Conservation (phyloP, 1,139 yeast genomes). For the Torulaspora pretoriensis region DNA sequence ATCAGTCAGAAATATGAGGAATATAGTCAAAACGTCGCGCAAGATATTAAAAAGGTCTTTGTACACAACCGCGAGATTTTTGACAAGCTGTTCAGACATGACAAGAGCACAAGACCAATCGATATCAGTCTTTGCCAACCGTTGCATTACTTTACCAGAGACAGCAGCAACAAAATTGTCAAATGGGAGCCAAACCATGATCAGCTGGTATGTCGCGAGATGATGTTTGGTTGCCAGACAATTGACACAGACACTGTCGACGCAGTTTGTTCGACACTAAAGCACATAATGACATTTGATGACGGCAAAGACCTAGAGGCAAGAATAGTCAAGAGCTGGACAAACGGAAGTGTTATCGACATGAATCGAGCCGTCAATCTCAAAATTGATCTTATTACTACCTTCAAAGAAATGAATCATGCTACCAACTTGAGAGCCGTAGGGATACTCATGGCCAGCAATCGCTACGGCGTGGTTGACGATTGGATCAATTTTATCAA, state of each 20-base stretch:
- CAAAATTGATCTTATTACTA: slow-evolving; percentile 18
- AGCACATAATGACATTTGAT: slow-evolving; percentile 1
- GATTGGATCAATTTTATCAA: slow-evolving; percentile 32
- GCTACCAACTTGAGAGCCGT: slow-evolving; percentile 5
- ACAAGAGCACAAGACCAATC: neutral
- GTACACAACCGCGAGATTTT: neutral
- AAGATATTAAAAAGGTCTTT: neutral
- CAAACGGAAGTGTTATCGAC: neutral
- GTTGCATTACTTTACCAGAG: slow-evolving; percentile 2
- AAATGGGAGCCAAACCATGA: slow-evolving; percentile 5
- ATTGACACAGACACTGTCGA: slow-evolving; percentile 12
- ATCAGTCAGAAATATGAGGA: slow-evolving; percentile 11
- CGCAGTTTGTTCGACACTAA: slow-evolving; percentile 1
- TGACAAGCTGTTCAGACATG: neutral
- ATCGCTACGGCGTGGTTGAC: slow-evolving; percentile 1
- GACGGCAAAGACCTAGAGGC: slow-evolving; percentile 3
- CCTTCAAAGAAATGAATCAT: slow-evolving; percentile 6
- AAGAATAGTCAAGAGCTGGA: slow-evolving; percentile 3
- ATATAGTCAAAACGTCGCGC: slow-evolving; percentile 2
- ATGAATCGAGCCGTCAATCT: slow-evolving; percentile 18
- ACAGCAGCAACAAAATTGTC: neutral
- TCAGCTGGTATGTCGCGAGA: slow-evolving; percentile 13
- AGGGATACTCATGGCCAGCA: slow-evolving; percentile 1
- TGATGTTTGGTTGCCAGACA: slow-evolving; percentile 14
- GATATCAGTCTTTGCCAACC: neutral